Base-by-base conservation (phyloP, 768 basidiomycete species). In the Amanita molliuscula region DNA sequence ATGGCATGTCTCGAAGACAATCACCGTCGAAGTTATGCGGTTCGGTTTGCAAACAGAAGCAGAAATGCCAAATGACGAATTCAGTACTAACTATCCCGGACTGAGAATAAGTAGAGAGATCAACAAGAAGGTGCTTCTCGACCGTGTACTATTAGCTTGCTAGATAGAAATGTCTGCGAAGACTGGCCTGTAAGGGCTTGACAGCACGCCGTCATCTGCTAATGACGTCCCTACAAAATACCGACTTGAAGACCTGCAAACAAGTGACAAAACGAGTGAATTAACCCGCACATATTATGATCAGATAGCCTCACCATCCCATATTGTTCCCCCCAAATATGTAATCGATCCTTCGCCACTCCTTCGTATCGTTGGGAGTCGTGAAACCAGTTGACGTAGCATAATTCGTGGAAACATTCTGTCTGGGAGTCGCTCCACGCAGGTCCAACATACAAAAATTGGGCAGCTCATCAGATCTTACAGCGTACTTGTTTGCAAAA, bases 151-250 rank as follows among this genome's bases (percentile, higher is more conserved):
- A 23, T 4, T 23, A 23, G 23, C 23, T 4, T 8, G 20, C 56
- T 26, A 53, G 42, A 53, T 51, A 52, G 55, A 52, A 46, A 43
- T 42, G 44, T 77, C 75, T 10, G 64, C 66, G 53, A 77, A 73
- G 6, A 78, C 74, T 3, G 75, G 78, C 0, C 78, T 70, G 57
- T 79, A 78, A 56, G 79, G 78, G 52, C 78, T 80, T 6, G 69
- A 70, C 46, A 77, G 64, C 15, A 75, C 56, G 1, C 78, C 78
- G 48, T 78, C 76, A 50, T 79, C 77, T 4, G 68, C 64, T 11
- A 73, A 58, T 3, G 68, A 62, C 1, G 65, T 62, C 8, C 56
- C 68, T 18, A 74, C 75, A 42, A 67, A 66, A 55, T 71, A 72
- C 6, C 53, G 58, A 9, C 59, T 53, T 3, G 65, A 60, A 16